These are phyloP conservation scores for Ceratobasidium sp. DNA, from an alignment of 1,284 basidiomycete genomes.

Conservation along the genomic window DNA sequence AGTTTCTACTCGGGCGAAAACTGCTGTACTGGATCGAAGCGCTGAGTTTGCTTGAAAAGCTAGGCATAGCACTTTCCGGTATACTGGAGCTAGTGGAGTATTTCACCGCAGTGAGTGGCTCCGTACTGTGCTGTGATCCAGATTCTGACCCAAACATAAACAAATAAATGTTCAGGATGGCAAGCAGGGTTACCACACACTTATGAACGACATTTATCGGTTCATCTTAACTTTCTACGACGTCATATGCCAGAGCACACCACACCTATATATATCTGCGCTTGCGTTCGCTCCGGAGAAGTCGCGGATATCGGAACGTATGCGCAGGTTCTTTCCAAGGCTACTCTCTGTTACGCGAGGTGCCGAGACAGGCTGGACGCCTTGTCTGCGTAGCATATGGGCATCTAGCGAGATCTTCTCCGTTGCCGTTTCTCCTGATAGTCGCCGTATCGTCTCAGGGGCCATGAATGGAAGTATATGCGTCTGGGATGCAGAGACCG, in stretches of 20 bases:
- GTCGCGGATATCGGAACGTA: not conserved
- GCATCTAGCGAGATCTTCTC: not conserved
- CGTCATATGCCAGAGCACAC: slow-evolving; percentile 8
- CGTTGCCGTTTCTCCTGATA: not conserved
- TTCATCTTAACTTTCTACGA: slow-evolving; percentile 29
- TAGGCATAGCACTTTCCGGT: not conserved
- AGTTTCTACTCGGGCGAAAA: not conserved
- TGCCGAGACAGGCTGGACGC: not conserved
- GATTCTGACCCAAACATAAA: not conserved
- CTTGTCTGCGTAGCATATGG: slow-evolving; percentile 1
- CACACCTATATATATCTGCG: slow-evolving; percentile 23
- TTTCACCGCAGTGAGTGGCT: slow-evolving; percentile 11
- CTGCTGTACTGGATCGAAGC: slow-evolving; percentile 5
- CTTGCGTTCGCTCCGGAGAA: slow-evolving; percentile 14
- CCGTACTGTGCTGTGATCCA: not conserved
- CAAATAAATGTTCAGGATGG: not conserved
- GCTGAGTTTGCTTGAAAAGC: not conserved
- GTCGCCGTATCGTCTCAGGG: slow-evolving; percentile 4
- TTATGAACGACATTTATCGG: slow-evolving; percentile 4
- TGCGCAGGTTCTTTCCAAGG: slow-evolving; percentile 3
- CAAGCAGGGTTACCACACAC: not conserved
- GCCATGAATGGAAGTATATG: not conserved
- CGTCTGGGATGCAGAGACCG: slow-evolving; percentile 5
- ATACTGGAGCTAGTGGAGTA: not conserved
- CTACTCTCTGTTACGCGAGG: not conserved